Base-by-base conservation (phyloP, 768 basidiomycete species). In the Peribolospora kevripleyi region DNA sequence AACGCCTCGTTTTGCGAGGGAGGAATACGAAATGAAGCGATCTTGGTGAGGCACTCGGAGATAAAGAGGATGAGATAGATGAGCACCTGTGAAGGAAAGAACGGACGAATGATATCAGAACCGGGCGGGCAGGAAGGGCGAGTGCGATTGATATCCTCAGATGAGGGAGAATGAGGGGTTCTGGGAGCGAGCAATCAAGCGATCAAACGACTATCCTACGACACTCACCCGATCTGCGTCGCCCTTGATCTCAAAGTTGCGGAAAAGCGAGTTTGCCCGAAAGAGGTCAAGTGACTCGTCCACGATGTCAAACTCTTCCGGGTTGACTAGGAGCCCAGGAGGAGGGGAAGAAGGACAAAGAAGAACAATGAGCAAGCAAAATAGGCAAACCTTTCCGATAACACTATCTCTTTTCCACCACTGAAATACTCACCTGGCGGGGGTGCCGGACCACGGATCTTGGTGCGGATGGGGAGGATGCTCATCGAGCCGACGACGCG, bases 181-280 rank as follows among this genome's bases (percentile, higher is more conserved):
- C 25, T 25, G 25, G 25, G 25, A 25, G 25, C 25, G 25, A 25
- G 25, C 25, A 11, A 60, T 58, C 38, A 46, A 46, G 46, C 46
- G 46, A 46, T 46, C 14, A 46, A 14, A 10, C 14, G 10, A 14
- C 10, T 10, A 46, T 46, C 14, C 46, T 10, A 46, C 10, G 46
- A 10, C 46, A 46, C 46, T 10, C 46, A 10, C 79, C 56, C 90
- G 80, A 73, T 93, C 90, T 52, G 88, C 87, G 54, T 86, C 84
- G 13, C 88, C 90, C 67, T 95, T 91, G 76, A 98, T 97, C 73
- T 98, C 93, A 63, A 97, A 98, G 71, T 97, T 97, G 65, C 93
- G 82, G 71, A 98, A 98, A 58, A 98, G 81, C 43, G 90, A 93
- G 70, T 98, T 98, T 64, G 91, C 90, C 54, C 93, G 83, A 71